Conservation (phyloP, 1,284 basidiomycete species). For the Rhizoctonia solani region DNA sequence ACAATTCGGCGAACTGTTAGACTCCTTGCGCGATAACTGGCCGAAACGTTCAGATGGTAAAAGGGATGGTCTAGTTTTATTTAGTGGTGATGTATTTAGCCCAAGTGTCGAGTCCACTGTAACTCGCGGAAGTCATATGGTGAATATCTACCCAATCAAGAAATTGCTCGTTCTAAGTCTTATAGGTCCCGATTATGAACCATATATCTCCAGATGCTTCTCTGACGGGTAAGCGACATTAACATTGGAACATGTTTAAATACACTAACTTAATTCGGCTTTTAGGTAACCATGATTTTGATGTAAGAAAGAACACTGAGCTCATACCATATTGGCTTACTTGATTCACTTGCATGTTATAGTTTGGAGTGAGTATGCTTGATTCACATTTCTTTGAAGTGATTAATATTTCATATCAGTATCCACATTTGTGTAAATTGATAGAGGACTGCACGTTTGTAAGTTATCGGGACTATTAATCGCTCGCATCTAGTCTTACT, state of each 20-base stretch:
- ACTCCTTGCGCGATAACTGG: constrained; percentile 63
- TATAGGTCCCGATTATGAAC: constrained; percentile 80
- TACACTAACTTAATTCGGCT: constrained; percentile 12
- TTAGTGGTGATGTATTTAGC: constrained; percentile 87
- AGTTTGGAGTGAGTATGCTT: constrained; percentile 36
- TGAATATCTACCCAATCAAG: constrained; percentile 46
- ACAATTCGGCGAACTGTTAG: constrained; percentile 67
- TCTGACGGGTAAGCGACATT: constrained; percentile 56
- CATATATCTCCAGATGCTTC: constrained; percentile 68
- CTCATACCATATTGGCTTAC: neutral
- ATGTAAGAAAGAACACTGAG: constrained; percentile 54
- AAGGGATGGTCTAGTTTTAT: constrained; percentile 77
- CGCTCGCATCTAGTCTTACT: constrained; percentile 40
- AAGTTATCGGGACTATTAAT: constrained; percentile 46
- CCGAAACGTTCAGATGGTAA: constrained; percentile 53
- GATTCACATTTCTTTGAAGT: neutral
- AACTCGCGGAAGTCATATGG: constrained; percentile 91
- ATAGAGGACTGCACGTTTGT: constrained; percentile 71
- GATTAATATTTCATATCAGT: constrained; percentile 28
- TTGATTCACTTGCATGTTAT: neutral
- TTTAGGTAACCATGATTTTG: constrained; percentile 83
- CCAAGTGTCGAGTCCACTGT: constrained; percentile 86
- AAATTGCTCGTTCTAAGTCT: neutral
- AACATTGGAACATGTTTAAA: neutral
- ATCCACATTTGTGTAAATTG: constrained; percentile 77